These are phyloP conservation scores for Magnolia sinica DNA, from an alignment of 164 flowering plant species.

Conservation along the genomic window DNA sequence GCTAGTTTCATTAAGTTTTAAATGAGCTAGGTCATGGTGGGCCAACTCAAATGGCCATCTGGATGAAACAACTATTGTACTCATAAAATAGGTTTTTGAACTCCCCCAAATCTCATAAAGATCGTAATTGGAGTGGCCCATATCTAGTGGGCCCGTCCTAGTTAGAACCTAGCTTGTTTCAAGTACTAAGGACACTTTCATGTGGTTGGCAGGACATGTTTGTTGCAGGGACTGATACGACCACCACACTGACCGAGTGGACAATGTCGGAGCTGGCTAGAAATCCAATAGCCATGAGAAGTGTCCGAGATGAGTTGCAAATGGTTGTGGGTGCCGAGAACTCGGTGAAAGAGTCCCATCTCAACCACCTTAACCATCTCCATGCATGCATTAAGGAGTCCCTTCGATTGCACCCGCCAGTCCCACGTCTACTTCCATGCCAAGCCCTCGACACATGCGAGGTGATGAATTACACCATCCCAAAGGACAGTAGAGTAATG, in stretches of 20 bases:
- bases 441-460: slow-evolving; percentile 16
- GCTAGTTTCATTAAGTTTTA: too few relatives aligned
- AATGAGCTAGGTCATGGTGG: background rate
- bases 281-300: slow-evolving; percentile 8
- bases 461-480: slow-evolving; percentile 25
- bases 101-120: background rate
- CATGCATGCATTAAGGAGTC: slow-evolving; percentile 25
- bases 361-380: slow-evolving; percentile 16
- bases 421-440: slow-evolving; percentile 23
- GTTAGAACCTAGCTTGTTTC: background rate
- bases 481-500: slow-evolving; percentile 20
- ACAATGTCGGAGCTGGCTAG: slow-evolving; percentile 21
- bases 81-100: background rate
- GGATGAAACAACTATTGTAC: background rate
- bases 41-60: background rate
- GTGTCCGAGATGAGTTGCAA: slow-evolving; percentile 1
- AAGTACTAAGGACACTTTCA: background rate
- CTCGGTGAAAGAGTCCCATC: slow-evolving; percentile 13
- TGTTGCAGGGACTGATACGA: slow-evolving; percentile 22
- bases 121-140: background rate
- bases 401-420: slow-evolving; percentile 26
- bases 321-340: background rate
- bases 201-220: slow-evolving; percentile 20
- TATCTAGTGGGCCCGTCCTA: background rate
- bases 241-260: slow-evolving; percentile 21